A percentile compares a stretch with the other conserved stretches of the same genome.
Conservation (phyloP, 2,329 filamentous ascomycete species). For the Leptosphaerulina australis region DNA sequence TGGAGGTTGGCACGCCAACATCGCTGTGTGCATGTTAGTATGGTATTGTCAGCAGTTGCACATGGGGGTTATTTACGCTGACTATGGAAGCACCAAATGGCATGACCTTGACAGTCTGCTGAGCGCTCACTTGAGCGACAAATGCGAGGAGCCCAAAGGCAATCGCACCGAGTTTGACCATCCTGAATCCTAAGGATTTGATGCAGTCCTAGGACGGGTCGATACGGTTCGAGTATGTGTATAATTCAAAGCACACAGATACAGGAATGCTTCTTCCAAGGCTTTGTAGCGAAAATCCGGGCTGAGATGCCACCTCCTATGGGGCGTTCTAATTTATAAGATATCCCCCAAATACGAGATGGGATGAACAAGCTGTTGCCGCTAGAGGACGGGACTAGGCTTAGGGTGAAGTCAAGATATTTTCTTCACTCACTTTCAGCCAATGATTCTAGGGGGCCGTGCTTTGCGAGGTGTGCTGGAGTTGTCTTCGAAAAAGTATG, state of each 20-base stretch:
- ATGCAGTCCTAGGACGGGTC: too few species aligned
- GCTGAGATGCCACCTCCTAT: neutral
- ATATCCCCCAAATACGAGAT: constrained; percentile 1
- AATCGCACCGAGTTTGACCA: constrained; percentile 31
- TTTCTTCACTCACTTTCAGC: constrained; percentile 13
- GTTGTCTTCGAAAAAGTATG: constrained; percentile 6
- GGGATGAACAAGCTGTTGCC: constrained; percentile 2
- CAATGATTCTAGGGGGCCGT: constrained; percentile 6
- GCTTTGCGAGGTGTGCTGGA: constrained; percentile 10
- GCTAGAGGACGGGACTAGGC: constrained; percentile 2
- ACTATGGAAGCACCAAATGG: constrained; percentile 47
- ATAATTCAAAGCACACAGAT: constrained; percentile 13
- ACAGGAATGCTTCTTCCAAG: neutral
- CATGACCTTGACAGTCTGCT: constrained; percentile 42
- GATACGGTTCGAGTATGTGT: constrained; percentile 4
- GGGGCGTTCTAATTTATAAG: constrained; percentile 5
- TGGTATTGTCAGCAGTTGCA: too few species aligned
- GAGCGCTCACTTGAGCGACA: constrained; percentile 27
- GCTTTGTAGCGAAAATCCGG: neutral
- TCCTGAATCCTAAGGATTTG: constrained; percentile 7
- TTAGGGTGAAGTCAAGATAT: constrained; percentile 14
- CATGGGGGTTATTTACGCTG: constrained; percentile 25
- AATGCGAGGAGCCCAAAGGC: constrained; percentile 32
- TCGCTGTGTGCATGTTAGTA: constrained; percentile 29
- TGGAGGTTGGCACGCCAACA: constrained; percentile 48